A percentile compares a stretch with the other conserved stretches of the same genome.
phyloP scores from a whole-genome alignment of 73 alveolate species.

The Paramecium caudatum region DNA sequence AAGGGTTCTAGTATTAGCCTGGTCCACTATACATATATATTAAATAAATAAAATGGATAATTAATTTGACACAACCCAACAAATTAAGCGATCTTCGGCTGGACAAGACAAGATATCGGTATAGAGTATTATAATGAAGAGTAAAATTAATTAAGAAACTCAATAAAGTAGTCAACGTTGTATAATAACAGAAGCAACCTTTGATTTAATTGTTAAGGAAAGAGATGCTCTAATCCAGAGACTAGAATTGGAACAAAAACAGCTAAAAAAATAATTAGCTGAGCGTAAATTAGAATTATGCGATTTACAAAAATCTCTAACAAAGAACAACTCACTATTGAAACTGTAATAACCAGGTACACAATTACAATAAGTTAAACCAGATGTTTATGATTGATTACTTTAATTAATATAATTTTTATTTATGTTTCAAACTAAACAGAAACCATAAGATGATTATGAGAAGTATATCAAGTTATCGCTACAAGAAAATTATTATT shows the following conservation, averaged over 20 bases:
- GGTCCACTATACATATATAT: neutral
- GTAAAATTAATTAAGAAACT: slow-evolving; percentile 42
- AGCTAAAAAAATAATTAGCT: neutral
- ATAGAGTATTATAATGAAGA: neutral
- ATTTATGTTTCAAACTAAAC: neutral
- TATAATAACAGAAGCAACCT: slow-evolving; percentile 41
- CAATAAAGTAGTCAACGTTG: slow-evolving; percentile 45
- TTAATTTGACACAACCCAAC: no score
- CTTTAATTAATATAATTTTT: no score
- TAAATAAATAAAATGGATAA: slow-evolving; percentile 26
- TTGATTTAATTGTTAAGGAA: slow-evolving; percentile 45
- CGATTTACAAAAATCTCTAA: neutral
- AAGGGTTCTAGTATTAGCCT: neutral
- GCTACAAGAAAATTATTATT: neutral
- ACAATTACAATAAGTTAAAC: neutral
- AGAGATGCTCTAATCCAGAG: slow-evolving; percentile 59
- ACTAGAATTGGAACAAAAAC: neutral
- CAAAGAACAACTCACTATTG: no score
- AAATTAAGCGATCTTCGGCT: slow-evolving; percentile 16
- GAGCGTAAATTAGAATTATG: slow-evolving; percentile 6
- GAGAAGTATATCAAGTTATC: slow-evolving; percentile 20
- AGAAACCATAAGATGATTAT: slow-evolving; percentile 15
- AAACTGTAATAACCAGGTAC: neutral
- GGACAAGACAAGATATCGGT: no score
- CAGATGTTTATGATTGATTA: no score